Evolutionary conservation across 2,329 filamentous ascomycete species (phyloP).

Genomic region (Nothopassalora personata): DNA sequence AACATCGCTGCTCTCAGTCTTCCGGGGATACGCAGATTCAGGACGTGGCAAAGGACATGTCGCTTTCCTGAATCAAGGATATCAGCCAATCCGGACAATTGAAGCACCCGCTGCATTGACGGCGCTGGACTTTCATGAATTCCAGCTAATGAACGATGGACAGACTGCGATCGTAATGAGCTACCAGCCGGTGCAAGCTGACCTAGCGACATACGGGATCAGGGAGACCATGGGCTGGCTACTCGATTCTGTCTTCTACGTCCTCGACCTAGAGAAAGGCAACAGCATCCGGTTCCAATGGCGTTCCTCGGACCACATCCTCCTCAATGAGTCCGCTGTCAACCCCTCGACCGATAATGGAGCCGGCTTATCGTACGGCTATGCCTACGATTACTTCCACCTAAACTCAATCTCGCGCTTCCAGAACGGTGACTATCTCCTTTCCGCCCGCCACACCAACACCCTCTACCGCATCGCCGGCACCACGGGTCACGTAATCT

Average conservation of each 20-base stretch:
- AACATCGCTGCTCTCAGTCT: background rate
- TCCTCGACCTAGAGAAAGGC: constrained; percentile 38
- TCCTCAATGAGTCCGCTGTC: constrained; percentile 13
- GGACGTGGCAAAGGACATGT: constrained; percentile 5
- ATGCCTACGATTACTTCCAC: constrained; percentile 23
- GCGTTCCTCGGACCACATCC: constrained; percentile 40
- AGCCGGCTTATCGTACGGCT: constrained; percentile 2
- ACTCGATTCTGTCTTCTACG: constrained; percentile 37
- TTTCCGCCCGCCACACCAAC: constrained; percentile 36
- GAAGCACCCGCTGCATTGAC: constrained; percentile 26
- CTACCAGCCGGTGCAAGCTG: background rate
- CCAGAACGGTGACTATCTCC: constrained; percentile 34
- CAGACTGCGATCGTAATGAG: background rate
- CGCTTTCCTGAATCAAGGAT: constrained; percentile 19
- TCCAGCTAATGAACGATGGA: constrained; percentile 26
- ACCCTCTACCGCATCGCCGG: constrained; percentile 36
- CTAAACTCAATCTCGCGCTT: constrained; percentile 38
- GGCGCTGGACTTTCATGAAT: constrained; percentile 37
- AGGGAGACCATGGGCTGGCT: constrained; percentile 8
- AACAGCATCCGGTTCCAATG: constrained; percentile 40
- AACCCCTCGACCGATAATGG: background rate
- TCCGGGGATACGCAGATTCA: constrained; percentile 1
- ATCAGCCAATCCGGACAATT: constrained; percentile 33
- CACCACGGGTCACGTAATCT: constrained; percentile 31
- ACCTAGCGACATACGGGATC: background rate